Percentiles rank a stretch among this genome's conserved stretches.
These are phyloP conservation scores for Nemania diffusa DNA, from an alignment of 2,329 filamentous ascomycete species.

Conservation along the genomic window DNA sequence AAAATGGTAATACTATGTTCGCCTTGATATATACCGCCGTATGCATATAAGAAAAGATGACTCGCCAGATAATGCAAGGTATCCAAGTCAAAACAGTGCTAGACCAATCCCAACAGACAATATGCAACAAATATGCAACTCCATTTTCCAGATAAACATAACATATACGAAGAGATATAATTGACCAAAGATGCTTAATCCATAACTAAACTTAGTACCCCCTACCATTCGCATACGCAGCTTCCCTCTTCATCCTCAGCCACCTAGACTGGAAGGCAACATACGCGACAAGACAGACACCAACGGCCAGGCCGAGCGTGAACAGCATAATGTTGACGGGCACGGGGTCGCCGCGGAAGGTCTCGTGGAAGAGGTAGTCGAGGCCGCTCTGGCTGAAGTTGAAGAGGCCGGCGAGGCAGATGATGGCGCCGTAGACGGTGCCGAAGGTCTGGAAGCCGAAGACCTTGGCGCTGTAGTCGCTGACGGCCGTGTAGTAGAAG, in stretches of 20 bases:
- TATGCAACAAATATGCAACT: neutral
- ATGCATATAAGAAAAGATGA: neutral
- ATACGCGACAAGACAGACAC: slow-evolving; percentile 72
- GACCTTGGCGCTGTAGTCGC: slow-evolving; percentile 89
- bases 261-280: slow-evolving; percentile 61
- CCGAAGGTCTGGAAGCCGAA: slow-evolving; percentile 93
- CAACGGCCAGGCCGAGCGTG: slow-evolving; percentile 69
- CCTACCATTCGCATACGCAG: slow-evolving; percentile 20
- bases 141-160: neutral
- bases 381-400: slow-evolving; percentile 86
- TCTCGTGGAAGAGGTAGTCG: slow-evolving; percentile 79
- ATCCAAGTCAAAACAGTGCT: neutral
- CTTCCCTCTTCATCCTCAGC: slow-evolving; percentile 40
- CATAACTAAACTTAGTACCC: slow-evolving; percentile 10
- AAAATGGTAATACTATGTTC: neutral
- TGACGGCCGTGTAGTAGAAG: slow-evolving; percentile 91
- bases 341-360: slow-evolving; percentile 76
- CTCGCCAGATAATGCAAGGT: slow-evolving; percentile 11
- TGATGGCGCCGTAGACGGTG: slow-evolving; percentile 92
- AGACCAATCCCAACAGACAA: neutral
- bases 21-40: neutral
- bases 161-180: neutral
- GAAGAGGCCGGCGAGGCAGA: slow-evolving; percentile 83
- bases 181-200: neutral
- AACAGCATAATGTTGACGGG: slow-evolving; percentile 81